Base-by-base conservation (phyloP, 495 filamentous ascomycete genomes). In the Lasiosphaeria hispida region DNA sequence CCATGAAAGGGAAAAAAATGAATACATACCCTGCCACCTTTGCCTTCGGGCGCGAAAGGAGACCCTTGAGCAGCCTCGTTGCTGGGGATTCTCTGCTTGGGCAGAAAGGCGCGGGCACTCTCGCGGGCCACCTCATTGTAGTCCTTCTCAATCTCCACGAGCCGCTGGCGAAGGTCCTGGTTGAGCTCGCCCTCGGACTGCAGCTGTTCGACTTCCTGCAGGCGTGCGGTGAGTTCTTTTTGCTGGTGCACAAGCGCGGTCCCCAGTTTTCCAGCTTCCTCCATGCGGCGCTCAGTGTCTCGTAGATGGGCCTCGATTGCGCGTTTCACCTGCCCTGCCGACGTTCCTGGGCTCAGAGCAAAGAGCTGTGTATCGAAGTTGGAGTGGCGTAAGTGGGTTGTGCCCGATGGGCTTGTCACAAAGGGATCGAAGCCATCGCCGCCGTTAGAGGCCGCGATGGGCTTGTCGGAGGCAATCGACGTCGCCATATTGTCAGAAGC, bases 71-170 rank as follows among this genome's bases (percentile, higher is more conserved):
- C 76, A 48, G 83, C 78, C 60, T 87, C 88, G 57, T 72, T 81
- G 55, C 84, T 86, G 42, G 85, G 80, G 53, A 89, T 83, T 64
- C 88, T 80, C 41, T 90, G 84, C 69, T 92, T 93, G 11, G 94
- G 91, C 53, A 97, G 75, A 70, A 96, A 92, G 7, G 91, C 91
- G 48, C 93, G 84, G 43, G 92, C 89, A 17, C 88, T 92, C 66
- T 97, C 92, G 51, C 87, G 83, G 34, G 92, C 92, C 44, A 97
- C 90, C 60, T 97, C 94, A 71, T 94, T 94, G 71, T 95, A 97
- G 60, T 97, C 95, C 69, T 83, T 87, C 68, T 98, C 94, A 64
- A 97, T 80, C 54, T 96, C 93, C 9, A 84, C 80, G 33, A 98
- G 77, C 69, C 88, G 92, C 71, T 87, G 85, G 11, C 88, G 85